phyloP scores from a whole-genome alignment of 2,329 filamentous ascomycete genomes.

The Hysterium pulicare region DNA sequence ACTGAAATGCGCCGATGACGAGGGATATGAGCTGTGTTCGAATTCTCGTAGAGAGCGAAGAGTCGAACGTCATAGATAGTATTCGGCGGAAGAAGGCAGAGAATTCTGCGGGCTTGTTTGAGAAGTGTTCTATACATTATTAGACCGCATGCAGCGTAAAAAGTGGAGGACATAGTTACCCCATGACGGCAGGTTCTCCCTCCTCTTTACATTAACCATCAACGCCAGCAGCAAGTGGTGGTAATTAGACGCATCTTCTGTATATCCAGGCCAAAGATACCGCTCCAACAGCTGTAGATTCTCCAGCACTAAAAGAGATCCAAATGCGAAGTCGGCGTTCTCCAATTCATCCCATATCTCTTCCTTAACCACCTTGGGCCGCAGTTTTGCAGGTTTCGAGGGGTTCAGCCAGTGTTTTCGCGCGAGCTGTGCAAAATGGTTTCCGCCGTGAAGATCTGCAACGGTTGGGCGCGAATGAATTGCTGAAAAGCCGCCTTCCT shows the following conservation, averaged over 20 bases:
- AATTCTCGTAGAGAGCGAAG: conserved; percentile 41
- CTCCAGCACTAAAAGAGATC: conserved; percentile 77
- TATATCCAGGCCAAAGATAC: conserved; percentile 93
- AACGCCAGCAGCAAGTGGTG: conserved; percentile 85
- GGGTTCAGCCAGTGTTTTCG: conserved; percentile 79
- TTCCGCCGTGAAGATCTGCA: conserved; percentile 68
- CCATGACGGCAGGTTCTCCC: conserved; percentile 87
- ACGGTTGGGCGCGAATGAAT: conserved; percentile 57
- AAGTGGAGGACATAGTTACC: conserved; percentile 47
- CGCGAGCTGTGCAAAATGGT: conserved; percentile 65
- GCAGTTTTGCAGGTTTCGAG: conserved; percentile 64
- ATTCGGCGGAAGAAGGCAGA: conserved; percentile 85
- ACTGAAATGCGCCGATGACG: conserved; percentile 89
- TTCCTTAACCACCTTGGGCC: conserved; percentile 75
- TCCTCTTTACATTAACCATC: conserved; percentile 81
- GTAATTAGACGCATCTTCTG: conserved; percentile 82
- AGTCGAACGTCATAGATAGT: conserved; percentile 73
- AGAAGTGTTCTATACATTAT: conserved; percentile 63
- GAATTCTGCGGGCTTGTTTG: conserved; percentile 75
- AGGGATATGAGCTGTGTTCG: conserved; percentile 84
- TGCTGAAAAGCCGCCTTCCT: conserved; percentile 16
- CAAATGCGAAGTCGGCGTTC: conserved; percentile 72
- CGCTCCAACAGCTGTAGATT: conserved; percentile 86
- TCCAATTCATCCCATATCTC: conserved; percentile 88
- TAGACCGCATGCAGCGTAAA: conserved; percentile 22